Conservation (phyloP, 2,329 filamentous ascomycete genomes). For the Fusarium albosuccineum region DNA sequence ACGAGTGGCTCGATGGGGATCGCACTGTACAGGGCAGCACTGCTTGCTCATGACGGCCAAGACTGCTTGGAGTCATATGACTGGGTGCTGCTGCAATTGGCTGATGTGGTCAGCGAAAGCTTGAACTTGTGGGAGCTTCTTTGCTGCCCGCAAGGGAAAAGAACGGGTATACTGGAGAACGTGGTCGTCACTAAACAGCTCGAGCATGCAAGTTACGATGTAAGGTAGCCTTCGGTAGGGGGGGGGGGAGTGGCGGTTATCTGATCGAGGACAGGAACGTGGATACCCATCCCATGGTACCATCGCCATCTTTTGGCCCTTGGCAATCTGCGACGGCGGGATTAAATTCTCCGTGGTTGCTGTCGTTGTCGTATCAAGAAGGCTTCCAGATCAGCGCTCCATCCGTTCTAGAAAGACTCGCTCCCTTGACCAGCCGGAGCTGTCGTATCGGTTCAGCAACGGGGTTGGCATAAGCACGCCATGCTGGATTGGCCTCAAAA, state of each 20-base stretch:
- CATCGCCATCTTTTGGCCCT: constrained; percentile 1
- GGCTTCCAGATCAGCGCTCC: neutral
- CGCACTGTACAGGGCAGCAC: constrained; percentile 27
- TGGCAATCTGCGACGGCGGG: constrained; percentile 7
- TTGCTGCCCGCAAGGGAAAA: constrained; percentile 1
- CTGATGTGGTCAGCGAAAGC: neutral
- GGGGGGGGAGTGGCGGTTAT: constrained; percentile 23
- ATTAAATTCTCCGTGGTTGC: constrained; percentile 2
- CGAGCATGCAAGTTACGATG: constrained; percentile 15
- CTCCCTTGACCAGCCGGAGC: neutral
- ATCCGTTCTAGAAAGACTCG: neutral
- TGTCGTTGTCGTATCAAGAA: constrained; percentile 19
- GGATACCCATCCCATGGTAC: constrained; percentile 1
- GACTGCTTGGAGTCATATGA: constrained; percentile 20
- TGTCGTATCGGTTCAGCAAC: neutral
- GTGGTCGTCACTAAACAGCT: neutral
- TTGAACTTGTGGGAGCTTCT: constrained; percentile 13
- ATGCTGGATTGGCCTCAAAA: constrained; percentile 21
- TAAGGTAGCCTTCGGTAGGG: constrained; percentile 34
- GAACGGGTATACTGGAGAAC: constrained; percentile 15
- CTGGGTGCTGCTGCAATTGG: constrained; percentile 8
- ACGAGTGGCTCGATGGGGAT: constrained; percentile 1
- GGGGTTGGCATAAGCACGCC: constrained; percentile 1
- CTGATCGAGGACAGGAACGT: constrained; percentile 26
- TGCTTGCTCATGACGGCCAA: constrained; percentile 22